Conservation (phyloP, 345 rosid genomes). For the Psidium guajava region DNA sequence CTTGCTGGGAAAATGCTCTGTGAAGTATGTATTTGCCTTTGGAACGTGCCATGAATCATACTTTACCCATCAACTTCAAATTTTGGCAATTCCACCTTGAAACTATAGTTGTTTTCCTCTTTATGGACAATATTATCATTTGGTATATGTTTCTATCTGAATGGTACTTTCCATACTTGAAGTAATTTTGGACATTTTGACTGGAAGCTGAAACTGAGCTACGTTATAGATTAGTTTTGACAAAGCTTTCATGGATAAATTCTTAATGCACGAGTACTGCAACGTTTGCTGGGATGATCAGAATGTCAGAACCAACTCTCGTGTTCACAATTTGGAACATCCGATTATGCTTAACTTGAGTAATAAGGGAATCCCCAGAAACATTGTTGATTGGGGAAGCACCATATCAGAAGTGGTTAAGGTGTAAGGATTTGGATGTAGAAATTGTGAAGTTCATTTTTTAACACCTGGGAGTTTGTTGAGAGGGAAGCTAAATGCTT, state of each 20-base stretch:
- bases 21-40: background rate
- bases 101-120: background rate
- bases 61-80: background rate
- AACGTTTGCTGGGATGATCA: background rate
- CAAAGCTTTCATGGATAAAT: background rate
- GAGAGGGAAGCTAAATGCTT: background rate
- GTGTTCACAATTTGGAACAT: background rate
- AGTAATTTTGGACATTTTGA: background rate
- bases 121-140: background rate
- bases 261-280: background rate
- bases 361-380: background rate
- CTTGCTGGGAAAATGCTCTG: background rate
- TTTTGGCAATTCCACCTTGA: background rate
- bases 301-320: background rate
- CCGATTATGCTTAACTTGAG: background rate
- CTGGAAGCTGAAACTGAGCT: background rate
- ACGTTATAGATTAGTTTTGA: background rate
- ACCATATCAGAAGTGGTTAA: background rate
- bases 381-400: background rate
- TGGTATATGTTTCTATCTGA: background rate
- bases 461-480: background rate
- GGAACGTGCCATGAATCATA: background rate
- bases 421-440: background rate
- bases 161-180: background rate
- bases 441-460: background rate